Conservation (phyloP, 2,329 filamentous ascomycete genomes). For the Cladophialophora bantiana region DNA sequence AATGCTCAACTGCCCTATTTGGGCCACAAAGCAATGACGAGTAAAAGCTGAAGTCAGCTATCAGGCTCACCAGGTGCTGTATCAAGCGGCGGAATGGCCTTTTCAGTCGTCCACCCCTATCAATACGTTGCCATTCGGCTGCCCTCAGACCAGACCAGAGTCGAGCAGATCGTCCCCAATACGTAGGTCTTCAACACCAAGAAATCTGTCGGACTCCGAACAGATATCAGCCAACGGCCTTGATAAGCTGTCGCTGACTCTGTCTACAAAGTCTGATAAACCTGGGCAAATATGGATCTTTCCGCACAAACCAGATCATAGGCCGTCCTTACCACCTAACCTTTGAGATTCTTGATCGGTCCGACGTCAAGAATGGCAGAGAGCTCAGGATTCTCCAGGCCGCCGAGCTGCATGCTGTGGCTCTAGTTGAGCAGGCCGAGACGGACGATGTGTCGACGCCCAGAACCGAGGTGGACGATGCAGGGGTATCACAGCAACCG, state of each 20-base stretch:
- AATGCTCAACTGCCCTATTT: not conserved
- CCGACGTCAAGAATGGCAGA: slow-evolving; percentile 68
- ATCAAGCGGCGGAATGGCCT: slow-evolving; percentile 36
- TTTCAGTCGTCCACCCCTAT: slow-evolving; percentile 58
- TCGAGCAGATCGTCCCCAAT: slow-evolving; percentile 67
- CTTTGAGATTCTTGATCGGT: slow-evolving; percentile 82
- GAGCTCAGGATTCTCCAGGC: slow-evolving; percentile 77
- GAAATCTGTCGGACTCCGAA: slow-evolving; percentile 32
- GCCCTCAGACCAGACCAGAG: slow-evolving; percentile 64
- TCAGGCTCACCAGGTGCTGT: not conserved
- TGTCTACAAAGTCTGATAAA: slow-evolving; percentile 72
- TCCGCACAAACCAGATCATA: slow-evolving; percentile 86
- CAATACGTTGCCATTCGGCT: slow-evolving; percentile 63
- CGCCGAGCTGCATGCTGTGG: slow-evolving; percentile 81
- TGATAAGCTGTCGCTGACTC: slow-evolving; percentile 40
- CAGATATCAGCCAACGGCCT: slow-evolving; percentile 39
- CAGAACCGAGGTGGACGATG: slow-evolving; percentile 42
- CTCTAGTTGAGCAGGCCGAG: slow-evolving; percentile 62
- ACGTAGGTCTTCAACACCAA: slow-evolving; percentile 61
- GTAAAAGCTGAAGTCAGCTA: not conserved
- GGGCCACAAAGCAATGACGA: not conserved
- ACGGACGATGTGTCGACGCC: slow-evolving; percentile 46
- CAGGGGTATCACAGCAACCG: slow-evolving; percentile 52
- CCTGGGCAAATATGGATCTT: slow-evolving; percentile 90
- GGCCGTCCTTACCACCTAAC: slow-evolving; percentile 91